Percentiles rank a stretch among this genome's conserved stretches.
Conservation (phyloP, 257 asterid genomes). For the Eustoma russellianum region DNA sequence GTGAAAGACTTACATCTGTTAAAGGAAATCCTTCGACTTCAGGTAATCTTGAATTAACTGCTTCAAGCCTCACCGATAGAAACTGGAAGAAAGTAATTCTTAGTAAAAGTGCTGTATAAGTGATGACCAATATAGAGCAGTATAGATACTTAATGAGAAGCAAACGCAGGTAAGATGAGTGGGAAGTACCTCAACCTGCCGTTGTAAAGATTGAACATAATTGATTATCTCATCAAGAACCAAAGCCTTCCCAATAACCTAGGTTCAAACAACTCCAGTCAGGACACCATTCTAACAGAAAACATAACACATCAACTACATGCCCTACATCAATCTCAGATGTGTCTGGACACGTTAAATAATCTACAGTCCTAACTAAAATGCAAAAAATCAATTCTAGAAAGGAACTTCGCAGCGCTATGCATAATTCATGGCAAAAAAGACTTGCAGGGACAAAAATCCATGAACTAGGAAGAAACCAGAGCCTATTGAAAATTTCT, state of each 20-base stretch:
- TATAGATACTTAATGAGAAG: neutral
- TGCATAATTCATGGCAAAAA: too few relatives aligned
- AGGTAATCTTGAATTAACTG: constrained; percentile 58
- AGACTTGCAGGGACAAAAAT: too few relatives aligned
- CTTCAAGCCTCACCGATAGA: constrained; percentile 91
- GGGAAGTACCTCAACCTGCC: constrained; percentile 45
- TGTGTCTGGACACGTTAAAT: too few relatives aligned
- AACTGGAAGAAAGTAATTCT: constrained; percentile 39
- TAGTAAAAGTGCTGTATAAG: too few relatives aligned
- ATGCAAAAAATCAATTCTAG: too few relatives aligned
- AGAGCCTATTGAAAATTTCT: too few relatives aligned
- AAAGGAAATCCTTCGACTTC: constrained; percentile 65
- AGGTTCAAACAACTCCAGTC: neutral
- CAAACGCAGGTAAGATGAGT: neutral
- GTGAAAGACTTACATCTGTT: constrained; percentile 10
- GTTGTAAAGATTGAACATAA: constrained; percentile 77
- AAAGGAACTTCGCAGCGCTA: too few relatives aligned
- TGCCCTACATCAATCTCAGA: too few relatives aligned
- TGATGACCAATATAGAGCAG: neutral
- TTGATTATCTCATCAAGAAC: constrained; percentile 90
- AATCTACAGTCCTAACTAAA: too few relatives aligned
- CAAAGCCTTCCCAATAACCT: constrained; percentile 82
- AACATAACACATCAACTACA: too few relatives aligned
- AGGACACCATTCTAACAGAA: neutral
- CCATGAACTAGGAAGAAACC: too few relatives aligned